Percentiles rank a stretch among this genome's conserved stretches.
Evolutionary conservation across 768 basidiomycete species (phyloP).

Genomic region (Russula sp.): DNA sequence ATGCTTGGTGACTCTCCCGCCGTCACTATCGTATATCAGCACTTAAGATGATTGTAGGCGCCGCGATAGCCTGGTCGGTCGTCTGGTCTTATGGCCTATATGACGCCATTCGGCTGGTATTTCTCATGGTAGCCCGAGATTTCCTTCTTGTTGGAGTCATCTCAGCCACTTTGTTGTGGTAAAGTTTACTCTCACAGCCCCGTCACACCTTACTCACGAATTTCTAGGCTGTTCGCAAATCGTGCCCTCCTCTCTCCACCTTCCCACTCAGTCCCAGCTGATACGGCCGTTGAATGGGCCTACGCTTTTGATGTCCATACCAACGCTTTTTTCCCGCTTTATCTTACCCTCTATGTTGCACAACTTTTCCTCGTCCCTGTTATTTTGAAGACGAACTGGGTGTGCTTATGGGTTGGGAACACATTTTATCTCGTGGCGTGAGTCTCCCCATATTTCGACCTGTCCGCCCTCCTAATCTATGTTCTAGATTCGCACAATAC

Average conservation of each 20-base stretch:
- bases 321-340: slow-evolving; percentile 94
- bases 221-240: slow-evolving; percentile 61
- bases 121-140: slow-evolving; percentile 85
- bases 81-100: slow-evolving; percentile 63
- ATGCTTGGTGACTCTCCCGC: slow-evolving; percentile 51
- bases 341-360: slow-evolving; percentile 82
- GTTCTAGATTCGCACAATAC: slow-evolving; percentile 77
- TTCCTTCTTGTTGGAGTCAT: slow-evolving; percentile 76
- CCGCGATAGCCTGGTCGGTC: slow-evolving; percentile 80
- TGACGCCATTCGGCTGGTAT: slow-evolving; percentile 55
- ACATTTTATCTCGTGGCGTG: slow-evolving; percentile 86
- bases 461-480: neutral
- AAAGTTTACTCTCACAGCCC: slow-evolving; percentile 18
- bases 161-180: slow-evolving; percentile 76
- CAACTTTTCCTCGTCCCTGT: slow-evolving; percentile 84
- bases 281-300: slow-evolving; percentile 79
- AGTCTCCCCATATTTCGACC: slow-evolving; percentile 26
- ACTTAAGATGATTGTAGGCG: slow-evolving; percentile 41
- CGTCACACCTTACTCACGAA: slow-evolving; percentile 18
- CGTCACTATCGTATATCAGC: neutral
- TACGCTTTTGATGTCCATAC: slow-evolving; percentile 97
- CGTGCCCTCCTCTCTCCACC: slow-evolving; percentile 63
- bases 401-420: slow-evolving; percentile 91
- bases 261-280: slow-evolving; percentile 63
- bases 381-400: slow-evolving; percentile 80